Evolutionary conservation across 1,139 yeast species (phyloP).

Genomic region (Saccharomyces pastorianus): DNA sequence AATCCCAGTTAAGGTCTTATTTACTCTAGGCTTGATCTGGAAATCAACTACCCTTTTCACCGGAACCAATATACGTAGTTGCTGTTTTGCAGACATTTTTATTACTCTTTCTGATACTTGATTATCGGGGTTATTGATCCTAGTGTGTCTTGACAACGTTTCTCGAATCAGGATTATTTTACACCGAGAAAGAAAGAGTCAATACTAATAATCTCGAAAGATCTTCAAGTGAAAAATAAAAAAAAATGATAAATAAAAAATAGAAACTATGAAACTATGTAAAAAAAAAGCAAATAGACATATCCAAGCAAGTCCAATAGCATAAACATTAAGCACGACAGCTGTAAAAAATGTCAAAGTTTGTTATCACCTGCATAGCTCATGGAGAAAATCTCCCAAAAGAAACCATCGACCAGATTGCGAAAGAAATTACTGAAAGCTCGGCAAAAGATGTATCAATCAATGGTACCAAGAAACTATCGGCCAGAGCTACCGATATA

Average conservation of each 20-base stretch:
- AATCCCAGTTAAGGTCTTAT: constrained; percentile 76
- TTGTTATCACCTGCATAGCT: constrained; percentile 17
- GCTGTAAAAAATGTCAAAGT: constrained; percentile 6
- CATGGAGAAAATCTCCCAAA: constrained; percentile 8
- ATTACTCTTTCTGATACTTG: constrained; percentile 9
- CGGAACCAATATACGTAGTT: constrained; percentile 78
- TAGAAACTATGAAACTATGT: neutral
- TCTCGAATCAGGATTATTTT: neutral
- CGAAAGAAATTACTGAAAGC: neutral
- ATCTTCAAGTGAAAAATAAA: neutral
- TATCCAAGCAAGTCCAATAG: neutral
- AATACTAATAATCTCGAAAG: neutral
- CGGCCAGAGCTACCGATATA: constrained; percentile 16
- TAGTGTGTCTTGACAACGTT: neutral
- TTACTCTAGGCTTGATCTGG: constrained; percentile 88
- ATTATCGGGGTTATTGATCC: neutral
- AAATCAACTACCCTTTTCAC: constrained; percentile 92
- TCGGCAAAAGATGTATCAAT: neutral
- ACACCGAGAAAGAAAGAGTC: neutral
- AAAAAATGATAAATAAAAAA: constrained; percentile 1
- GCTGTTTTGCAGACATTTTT: constrained; percentile 1
- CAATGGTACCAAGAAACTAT: constrained; percentile 8
- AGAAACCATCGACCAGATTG: neutral
- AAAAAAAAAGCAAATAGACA: neutral
- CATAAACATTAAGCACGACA: neutral